Evolutionary conservation across 441 rosid species (phyloP).

Genomic region (Pelargonium myrrhifolium): DNA sequence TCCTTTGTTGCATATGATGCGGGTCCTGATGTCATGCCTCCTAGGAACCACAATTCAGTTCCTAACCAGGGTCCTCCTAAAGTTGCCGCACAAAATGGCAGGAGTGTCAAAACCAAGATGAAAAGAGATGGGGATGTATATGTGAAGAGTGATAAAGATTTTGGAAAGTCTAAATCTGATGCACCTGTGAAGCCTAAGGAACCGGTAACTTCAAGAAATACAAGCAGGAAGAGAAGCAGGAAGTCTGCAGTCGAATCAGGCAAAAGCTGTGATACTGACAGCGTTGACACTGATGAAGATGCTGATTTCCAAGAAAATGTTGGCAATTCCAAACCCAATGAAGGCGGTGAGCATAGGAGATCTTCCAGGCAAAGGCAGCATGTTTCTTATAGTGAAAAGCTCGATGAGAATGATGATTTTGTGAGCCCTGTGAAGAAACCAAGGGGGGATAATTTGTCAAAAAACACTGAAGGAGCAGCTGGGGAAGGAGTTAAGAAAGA

Average conservation of each 20-base stretch:
- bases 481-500: constrained; percentile 12
- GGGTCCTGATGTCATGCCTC: constrained; percentile 24
- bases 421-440: constrained; percentile 27
- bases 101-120: constrained; percentile 19
- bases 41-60: constrained; percentile 24
- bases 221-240: constrained; percentile 27
- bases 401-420: constrained; percentile 20
- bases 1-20: constrained; percentile 35
- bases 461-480: constrained; percentile 17
- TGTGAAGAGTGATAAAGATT: constrained; percentile 20
- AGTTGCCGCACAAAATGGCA: constrained; percentile 23
- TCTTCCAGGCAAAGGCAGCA: constrained; percentile 30
- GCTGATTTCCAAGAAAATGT: constrained; percentile 16
- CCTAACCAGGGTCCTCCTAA: constrained; percentile 29
- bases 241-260: constrained; percentile 18
- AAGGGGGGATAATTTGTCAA: constrained; percentile 16
- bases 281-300: constrained; percentile 12
- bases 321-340: constrained; percentile 16
- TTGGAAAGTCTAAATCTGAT: constrained; percentile 18
- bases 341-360: constrained; percentile 21
- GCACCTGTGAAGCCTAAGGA: constrained; percentile 23
- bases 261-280: constrained; percentile 22
- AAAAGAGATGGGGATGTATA: constrained; percentile 15
- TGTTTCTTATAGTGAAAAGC: constrained; percentile 23
- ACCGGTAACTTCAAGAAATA: constrained; percentile 17